Conservation (phyloP, 805 yeast genomes). For the Ogataea angusta region DNA sequence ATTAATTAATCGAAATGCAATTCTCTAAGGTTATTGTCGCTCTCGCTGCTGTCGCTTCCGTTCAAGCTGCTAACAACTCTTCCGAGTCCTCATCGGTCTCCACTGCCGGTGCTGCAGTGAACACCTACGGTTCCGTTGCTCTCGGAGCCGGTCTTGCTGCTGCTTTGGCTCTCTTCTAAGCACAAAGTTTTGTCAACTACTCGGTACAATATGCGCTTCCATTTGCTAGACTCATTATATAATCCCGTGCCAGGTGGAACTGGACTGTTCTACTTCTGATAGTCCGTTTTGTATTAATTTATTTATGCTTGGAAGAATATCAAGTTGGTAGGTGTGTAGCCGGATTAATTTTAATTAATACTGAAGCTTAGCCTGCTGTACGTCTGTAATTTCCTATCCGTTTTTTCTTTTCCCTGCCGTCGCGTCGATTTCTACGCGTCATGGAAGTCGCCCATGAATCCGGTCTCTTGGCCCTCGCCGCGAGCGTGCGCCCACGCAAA, state of each 20-base stretch:
- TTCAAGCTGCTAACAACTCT: constrained; percentile 56
- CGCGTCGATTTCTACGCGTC: constrained; percentile 8
- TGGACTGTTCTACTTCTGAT: constrained; percentile 7
- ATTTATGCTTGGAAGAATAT: constrained; percentile 14
- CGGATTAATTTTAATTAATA: constrained; percentile 7
- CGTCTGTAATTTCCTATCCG: not conserved
- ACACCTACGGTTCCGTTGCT: constrained; percentile 62
- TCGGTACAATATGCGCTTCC: constrained; percentile 8
- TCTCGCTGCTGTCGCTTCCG: constrained; percentile 68
- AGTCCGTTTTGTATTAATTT: constrained; percentile 17
- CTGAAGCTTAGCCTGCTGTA: too few species aligned
- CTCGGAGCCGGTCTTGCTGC: constrained; percentile 85
- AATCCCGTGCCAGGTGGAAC: constrained; percentile 9
- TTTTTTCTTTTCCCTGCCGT: not conserved
- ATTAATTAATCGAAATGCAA: constrained; percentile 49
- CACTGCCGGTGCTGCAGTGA: constrained; percentile 38
- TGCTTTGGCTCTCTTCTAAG: constrained; percentile 53
- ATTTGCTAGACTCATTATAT: constrained; percentile 7
- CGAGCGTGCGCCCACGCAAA: constrained; percentile 4
- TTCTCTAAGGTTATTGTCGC: constrained; percentile 65
- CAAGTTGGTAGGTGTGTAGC: not conserved
- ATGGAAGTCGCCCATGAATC: constrained; percentile 5
- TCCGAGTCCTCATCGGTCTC: constrained; percentile 41
- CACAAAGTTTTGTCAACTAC: constrained; percentile 1
- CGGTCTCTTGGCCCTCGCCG: constrained; percentile 4